Conservation (phyloP, 2,329 filamentous ascomycete genomes). For the Penicillium paneum region DNA sequence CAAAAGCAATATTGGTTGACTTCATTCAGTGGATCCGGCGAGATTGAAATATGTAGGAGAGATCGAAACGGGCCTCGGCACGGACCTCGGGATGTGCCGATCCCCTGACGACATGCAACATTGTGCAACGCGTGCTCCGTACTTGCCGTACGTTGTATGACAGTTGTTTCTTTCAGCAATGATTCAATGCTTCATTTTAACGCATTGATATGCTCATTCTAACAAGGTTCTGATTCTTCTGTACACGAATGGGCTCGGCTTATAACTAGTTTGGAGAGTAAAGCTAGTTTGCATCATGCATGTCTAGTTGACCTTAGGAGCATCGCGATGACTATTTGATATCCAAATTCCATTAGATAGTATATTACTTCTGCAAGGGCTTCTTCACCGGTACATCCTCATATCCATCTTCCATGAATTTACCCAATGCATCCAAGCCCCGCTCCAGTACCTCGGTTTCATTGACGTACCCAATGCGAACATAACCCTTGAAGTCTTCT, state of each 20-base stretch:
- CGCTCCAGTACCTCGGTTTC: conserved; percentile 66
- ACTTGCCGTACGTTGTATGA: not conserved
- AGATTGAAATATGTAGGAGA: not conserved
- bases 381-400: conserved; percentile 48
- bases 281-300: not conserved
- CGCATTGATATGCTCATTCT: not conserved
- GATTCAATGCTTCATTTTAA: not conserved
- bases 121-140: not conserved
- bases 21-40: not conserved
- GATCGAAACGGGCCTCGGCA: conserved; percentile 10
- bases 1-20: not conserved
- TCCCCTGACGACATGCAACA: not conserved
- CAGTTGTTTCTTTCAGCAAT: not conserved
- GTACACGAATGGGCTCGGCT: not conserved
- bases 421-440: conserved; percentile 56
- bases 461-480: conserved; percentile 73
- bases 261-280: not conserved
- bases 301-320: not conserved
- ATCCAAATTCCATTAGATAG: not conserved
- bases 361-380: conserved; percentile 6
- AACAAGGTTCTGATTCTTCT: not conserved
- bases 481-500: conserved; percentile 67
- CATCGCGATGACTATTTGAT: not conserved
- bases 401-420: conserved; percentile 56
- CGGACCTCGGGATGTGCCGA: not conserved